Percentiles rank a stretch among this genome's conserved stretches.
Evolutionary conservation across 2,329 filamentous ascomycete species (phyloP).

Genomic region (Fusarium cicatricum): DNA sequence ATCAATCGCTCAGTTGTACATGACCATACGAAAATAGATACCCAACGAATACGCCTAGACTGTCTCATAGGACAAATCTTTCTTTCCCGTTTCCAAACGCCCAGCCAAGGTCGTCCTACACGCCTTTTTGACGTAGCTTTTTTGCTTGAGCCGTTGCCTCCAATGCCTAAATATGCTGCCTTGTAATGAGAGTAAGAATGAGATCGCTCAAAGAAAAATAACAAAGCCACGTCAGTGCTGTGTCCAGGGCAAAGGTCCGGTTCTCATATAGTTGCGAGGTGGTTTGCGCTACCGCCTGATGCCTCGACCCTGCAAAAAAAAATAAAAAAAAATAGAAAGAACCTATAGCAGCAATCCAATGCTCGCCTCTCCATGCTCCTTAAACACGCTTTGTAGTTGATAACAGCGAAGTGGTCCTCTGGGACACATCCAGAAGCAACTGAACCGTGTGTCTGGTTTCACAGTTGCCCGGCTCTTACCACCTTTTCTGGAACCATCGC

Average conservation of each 20-base stretch:
- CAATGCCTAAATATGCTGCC: slow-evolving; percentile 27
- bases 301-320: background rate
- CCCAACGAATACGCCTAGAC: slow-evolving; percentile 33
- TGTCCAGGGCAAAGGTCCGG: background rate
- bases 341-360: slow-evolving; percentile 4
- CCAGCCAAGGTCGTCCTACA: slow-evolving; percentile 14
- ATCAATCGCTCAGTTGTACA: slow-evolving; percentile 31
- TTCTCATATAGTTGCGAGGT: background rate
- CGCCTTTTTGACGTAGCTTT: slow-evolving; percentile 26
- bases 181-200: slow-evolving; percentile 34
- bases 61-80: slow-evolving; percentile 27
- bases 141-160: slow-evolving; percentile 18
- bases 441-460: background rate
- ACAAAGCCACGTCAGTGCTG: slow-evolving; percentile 6
- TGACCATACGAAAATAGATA: slow-evolving; percentile 39
- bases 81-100: slow-evolving; percentile 36
- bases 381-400: background rate
- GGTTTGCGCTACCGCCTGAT: background rate
- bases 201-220: slow-evolving; percentile 27
- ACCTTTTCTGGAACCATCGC: too few relatives aligned
- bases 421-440: background rate
- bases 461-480: background rate
- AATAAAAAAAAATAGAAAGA: too few relatives aligned
- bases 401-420: slow-evolving; percentile 5
- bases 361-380: slow-evolving; percentile 8